phyloP scores from a whole-genome alignment of 306 rosid genomes.

The Hippophae gyantsensis region DNA sequence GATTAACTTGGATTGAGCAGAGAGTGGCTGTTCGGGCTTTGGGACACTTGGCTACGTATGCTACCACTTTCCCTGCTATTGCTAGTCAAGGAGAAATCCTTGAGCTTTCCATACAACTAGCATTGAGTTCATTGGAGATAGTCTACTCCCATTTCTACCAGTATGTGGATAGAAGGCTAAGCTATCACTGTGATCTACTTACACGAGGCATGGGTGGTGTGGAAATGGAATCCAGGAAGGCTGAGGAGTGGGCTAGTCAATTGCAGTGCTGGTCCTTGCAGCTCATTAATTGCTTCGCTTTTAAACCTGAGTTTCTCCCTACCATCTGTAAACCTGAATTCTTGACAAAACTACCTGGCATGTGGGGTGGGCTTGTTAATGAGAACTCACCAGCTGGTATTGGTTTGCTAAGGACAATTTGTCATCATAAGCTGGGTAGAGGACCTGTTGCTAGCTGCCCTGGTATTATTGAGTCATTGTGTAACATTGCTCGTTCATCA shows the following conservation, averaged over 20 bases:
- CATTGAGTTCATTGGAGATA: conserved; percentile 82
- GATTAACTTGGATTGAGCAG: conserved; percentile 98
- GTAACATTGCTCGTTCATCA: conserved; percentile 82
- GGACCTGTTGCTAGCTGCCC: conserved; percentile 85
- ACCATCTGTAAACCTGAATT: conserved; percentile 89
- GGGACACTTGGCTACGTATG: conserved; percentile 93
- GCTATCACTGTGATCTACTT: conserved; percentile 95
- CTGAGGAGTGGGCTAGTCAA: conserved; percentile 99
- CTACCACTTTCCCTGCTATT: conserved; percentile 70
- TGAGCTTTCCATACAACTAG: conserved; percentile 86
- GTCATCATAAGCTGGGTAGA: conserved; percentile 95
- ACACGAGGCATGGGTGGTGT: conserved; percentile 99
- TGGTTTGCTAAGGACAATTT: conserved; percentile 82
- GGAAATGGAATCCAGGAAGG: conserved; percentile 98
- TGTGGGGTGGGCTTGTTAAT: conserved; percentile 99
- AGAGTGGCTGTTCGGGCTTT: conserved; percentile 98
- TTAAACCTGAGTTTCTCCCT: conserved; percentile 88
- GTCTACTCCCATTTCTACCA: conserved; percentile 95
- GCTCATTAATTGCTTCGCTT: conserved; percentile 93
- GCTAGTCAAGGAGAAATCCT: conserved; percentile 90
- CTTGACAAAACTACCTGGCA: conserved; percentile 71
- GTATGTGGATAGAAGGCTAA: conserved; percentile 76
- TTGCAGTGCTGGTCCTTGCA: conserved; percentile 98
- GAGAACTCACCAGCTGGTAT: conserved; percentile 98
- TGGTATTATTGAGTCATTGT: conserved; percentile 71